Conservation (phyloP, 768 basidiomycete genomes). For the Nidularia pulvinata region DNA sequence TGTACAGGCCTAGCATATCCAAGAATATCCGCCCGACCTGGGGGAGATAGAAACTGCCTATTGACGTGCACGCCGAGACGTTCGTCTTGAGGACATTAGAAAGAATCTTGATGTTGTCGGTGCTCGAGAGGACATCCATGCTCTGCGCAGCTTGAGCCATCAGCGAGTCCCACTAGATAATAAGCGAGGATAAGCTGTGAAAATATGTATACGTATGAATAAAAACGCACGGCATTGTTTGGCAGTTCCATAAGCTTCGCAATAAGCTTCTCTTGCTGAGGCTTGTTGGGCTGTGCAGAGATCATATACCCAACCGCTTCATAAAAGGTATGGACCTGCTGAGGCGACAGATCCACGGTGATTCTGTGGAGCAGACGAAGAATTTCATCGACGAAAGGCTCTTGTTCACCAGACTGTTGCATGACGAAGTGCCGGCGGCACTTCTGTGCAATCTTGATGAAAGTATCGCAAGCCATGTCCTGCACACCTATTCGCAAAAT, state of each 20-base stretch:
- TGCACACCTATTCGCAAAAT: slow-evolving; percentile 82
- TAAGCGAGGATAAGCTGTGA: no score
- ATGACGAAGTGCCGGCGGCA: slow-evolving; percentile 98
- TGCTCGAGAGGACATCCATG: slow-evolving; percentile 88
- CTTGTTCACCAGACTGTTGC: slow-evolving; percentile 96
- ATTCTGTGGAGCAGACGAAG: slow-evolving; percentile 89
- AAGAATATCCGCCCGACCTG: slow-evolving; percentile 95
- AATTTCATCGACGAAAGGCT: slow-evolving; percentile 99
- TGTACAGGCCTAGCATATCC: slow-evolving; percentile 98
- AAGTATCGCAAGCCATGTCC: slow-evolving; percentile 99
- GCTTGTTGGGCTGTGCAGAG: slow-evolving; percentile 97
- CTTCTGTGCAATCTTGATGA: slow-evolving; percentile 99
- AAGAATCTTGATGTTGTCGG: slow-evolving; percentile 96
- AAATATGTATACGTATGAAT: no score
- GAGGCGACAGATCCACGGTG: slow-evolving; percentile 91
- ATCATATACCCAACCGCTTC: slow-evolving; percentile 99
- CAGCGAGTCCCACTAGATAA: slow-evolving; percentile 97
- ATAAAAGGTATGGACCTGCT: slow-evolving; percentile 98
- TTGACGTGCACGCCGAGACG: slow-evolving; percentile 95
- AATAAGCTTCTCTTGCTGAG: slow-evolving; percentile 94
- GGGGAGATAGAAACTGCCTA: slow-evolving; percentile 97
- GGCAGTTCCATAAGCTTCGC: slow-evolving; percentile 96
- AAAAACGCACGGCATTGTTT: slow-evolving; percentile 81
- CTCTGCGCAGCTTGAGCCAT: slow-evolving; percentile 95
- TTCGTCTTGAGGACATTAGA: slow-evolving; percentile 98